These are phyloP conservation scores for Apiotrichum sp. DNA, from an alignment of 1,284 basidiomycete genomes.

Conservation along the genomic window DNA sequence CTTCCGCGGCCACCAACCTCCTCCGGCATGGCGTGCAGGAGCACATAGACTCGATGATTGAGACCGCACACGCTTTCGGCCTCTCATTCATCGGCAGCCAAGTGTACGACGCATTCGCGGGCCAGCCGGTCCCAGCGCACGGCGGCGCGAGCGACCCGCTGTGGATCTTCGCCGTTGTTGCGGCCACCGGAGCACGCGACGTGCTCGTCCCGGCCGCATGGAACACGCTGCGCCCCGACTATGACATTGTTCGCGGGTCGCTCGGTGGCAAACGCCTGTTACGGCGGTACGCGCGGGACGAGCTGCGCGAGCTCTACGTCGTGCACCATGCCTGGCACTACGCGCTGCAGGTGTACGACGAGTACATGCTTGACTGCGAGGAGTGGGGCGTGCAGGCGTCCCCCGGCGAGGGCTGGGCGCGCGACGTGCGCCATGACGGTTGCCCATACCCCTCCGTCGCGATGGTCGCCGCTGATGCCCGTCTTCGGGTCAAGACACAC, in stretches of 20 bases:
- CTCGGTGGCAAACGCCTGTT: background rate
- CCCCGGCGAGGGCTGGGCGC: background rate
- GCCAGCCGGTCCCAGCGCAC: background rate
- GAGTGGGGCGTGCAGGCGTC: background rate
- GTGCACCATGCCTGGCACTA: constrained; percentile 1
- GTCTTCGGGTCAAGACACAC: background rate
- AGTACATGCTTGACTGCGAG: background rate
- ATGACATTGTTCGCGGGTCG: background rate
- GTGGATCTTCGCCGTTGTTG: constrained; percentile 1
- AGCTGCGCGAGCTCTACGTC: constrained; percentile 1
- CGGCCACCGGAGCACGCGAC: background rate
- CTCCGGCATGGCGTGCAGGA: background rate
- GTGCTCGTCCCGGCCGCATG: background rate
- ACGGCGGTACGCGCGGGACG: background rate
- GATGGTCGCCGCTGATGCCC: background rate
- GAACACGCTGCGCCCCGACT: constrained; percentile 1
- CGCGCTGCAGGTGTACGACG: constrained; percentile 1
- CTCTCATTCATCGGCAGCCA: background rate
- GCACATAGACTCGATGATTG: background rate
- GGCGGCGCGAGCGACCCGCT: background rate
- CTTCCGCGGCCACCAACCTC: background rate
- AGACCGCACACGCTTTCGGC: background rate
- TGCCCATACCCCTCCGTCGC: background rate
- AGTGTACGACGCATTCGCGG: background rate
- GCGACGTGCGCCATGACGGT: background rate